Conservation (phyloP, 306 rosid species). For the Dryas alaskensis region DNA sequence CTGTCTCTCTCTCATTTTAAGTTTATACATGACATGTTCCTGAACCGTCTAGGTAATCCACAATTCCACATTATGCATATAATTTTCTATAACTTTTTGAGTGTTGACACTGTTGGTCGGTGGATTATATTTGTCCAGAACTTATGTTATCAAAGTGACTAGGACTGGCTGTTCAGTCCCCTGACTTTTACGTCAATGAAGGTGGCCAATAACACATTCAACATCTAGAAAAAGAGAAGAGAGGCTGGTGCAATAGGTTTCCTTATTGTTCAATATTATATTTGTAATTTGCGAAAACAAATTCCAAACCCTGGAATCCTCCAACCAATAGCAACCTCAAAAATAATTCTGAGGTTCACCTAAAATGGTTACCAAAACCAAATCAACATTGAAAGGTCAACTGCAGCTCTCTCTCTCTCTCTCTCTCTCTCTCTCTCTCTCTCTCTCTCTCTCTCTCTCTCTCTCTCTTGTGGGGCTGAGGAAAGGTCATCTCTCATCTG, state of each 20-base stretch:
- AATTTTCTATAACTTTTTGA: no score
- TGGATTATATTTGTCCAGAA: background rate
- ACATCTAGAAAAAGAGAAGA: no score
- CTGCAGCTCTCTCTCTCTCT: background rate
- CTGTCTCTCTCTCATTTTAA: no score
- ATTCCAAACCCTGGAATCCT: background rate
- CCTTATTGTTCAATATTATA: background rate
- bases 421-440: background rate
- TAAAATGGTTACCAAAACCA: constrained; percentile 6
- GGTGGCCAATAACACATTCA: background rate
- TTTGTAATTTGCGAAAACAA: background rate
- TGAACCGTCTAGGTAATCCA: no score
- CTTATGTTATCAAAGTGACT: background rate
- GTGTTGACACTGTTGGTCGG: background rate
- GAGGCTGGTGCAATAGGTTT: no score
- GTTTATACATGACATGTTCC: no score
- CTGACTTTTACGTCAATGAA: background rate
- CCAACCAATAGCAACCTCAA: constrained; percentile 1
- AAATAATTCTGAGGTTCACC: constrained; percentile 17
- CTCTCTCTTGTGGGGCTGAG: background rate
- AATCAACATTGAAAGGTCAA: constrained; percentile 13
- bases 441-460: no score
- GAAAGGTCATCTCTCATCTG: background rate
- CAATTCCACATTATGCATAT: no score
- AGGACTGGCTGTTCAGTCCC: background rate